phyloP scores from a whole-genome alignment of 371 early-diverging fungal genomes.

The Syncephalastrum sp. region DNA sequence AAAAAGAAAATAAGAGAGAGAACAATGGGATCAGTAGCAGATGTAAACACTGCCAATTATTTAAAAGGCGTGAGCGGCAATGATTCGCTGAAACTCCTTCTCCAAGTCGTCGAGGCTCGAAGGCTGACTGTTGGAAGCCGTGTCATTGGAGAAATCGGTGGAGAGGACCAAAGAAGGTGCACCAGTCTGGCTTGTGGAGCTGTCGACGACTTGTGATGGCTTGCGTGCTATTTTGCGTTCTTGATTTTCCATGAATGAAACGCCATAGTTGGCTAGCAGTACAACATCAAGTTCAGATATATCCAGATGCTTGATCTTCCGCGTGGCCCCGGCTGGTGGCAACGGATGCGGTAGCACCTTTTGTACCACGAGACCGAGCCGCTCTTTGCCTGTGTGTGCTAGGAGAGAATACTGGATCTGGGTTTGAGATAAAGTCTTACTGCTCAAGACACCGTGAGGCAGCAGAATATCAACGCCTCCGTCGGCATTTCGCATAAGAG shows the following conservation, averaged over 20 bases:
- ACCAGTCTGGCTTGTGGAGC: too few relatives aligned
- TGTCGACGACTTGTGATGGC: neutral
- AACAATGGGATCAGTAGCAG: neutral
- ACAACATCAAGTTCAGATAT: constrained; percentile 19
- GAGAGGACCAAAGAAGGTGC: neutral
- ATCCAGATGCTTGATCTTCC: constrained; percentile 10
- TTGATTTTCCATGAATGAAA: constrained; percentile 11
- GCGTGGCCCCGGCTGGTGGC: neutral
- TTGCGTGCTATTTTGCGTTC: constrained; percentile 11
- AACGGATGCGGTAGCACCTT: constrained; percentile 11
- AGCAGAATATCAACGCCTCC: constrained; percentile 33
- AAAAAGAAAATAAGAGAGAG: neutral
- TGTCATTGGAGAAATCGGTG: neutral
- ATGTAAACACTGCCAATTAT: neutral
- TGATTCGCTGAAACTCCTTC: constrained; percentile 41
- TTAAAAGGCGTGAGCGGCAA: constrained; percentile 28
- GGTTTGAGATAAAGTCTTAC: constrained; percentile 22
- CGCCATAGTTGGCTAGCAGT: constrained; percentile 12
- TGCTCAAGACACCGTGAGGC: constrained; percentile 31
- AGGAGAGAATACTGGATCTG: constrained; percentile 35
- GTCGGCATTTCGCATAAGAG: constrained; percentile 23
- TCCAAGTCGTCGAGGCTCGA: constrained; percentile 43
- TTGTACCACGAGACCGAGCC: constrained; percentile 9
- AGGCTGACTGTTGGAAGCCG: constrained; percentile 8
- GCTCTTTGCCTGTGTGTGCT: constrained; percentile 4